Evolutionary conservation across 2,329 filamentous ascomycete species (phyloP).

Genomic region (Beauveria sp.): DNA sequence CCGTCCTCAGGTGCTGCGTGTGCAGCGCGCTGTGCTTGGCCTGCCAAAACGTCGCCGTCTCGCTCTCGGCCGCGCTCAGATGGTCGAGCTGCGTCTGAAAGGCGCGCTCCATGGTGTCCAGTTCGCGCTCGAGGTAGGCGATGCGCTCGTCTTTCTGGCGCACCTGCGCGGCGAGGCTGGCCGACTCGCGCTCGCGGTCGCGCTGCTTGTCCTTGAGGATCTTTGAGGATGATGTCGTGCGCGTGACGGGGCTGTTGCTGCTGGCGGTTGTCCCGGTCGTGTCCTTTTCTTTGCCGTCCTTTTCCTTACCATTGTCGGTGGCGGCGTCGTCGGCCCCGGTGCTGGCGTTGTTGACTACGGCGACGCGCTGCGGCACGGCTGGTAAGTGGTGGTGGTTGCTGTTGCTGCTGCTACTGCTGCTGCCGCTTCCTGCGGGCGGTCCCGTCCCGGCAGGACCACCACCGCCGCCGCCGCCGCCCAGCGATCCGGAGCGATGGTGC

Average conservation of each 20-base stretch:
- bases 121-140: constrained; percentile 43
- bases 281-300: constrained; percentile 17
- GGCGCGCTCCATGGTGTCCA: constrained; percentile 44
- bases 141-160: constrained; percentile 46
- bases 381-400: constrained; percentile 23
- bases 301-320: constrained; percentile 21
- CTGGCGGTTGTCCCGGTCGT: constrained; percentile 15
- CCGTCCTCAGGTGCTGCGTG: constrained; percentile 43
- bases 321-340: constrained; percentile 19
- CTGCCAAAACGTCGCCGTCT: constrained; percentile 51
- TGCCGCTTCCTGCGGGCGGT: constrained; percentile 6
- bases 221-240: background rate
- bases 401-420: constrained; percentile 20
- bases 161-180: constrained; percentile 23
- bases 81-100: constrained; percentile 46
- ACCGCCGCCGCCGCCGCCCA: too few relatives aligned
- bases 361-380: constrained; percentile 24
- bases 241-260: constrained; percentile 15
- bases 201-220: constrained; percentile 7
- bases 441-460: constrained; percentile 12
- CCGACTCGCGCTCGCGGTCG: constrained; percentile 15
- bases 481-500: constrained; percentile 1
- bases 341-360: constrained; percentile 18
- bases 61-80: constrained; percentile 46
- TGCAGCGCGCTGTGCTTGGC: constrained; percentile 45